Percentiles rank a stretch among this genome's conserved stretches.
Evolutionary conservation across 805 yeast species (phyloP).

Genomic region (Zygoascus bituminiphila): DNA sequence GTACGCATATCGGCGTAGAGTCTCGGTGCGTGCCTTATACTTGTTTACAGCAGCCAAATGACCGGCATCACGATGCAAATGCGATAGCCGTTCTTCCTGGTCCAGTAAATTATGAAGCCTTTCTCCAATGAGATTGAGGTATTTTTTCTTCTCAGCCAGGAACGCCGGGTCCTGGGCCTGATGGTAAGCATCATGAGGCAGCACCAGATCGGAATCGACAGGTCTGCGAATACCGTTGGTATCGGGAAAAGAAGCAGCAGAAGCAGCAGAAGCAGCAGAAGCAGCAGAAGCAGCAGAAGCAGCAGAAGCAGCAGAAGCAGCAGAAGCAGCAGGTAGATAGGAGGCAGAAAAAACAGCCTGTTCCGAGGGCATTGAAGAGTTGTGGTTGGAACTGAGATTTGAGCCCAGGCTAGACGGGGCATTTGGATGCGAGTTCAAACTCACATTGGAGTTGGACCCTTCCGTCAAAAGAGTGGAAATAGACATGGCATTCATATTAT

Average conservation of each 20-base stretch:
- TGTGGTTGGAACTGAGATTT: not conserved
- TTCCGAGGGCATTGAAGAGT: not conserved
- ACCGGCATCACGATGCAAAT: not conserved
- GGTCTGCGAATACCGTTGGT: too few relatives aligned
- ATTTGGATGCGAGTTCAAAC: not conserved
- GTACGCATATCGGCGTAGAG: slow-evolving; percentile 9
- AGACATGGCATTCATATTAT: not conserved
- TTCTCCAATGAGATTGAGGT: slow-evolving; percentile 7
- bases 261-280: not conserved
- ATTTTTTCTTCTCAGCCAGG: slow-evolving; percentile 12
- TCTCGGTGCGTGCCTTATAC: slow-evolving; percentile 4
- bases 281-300: not conserved
- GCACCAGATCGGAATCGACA: too few relatives aligned
- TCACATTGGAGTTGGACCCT: not conserved
- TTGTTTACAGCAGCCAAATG: slow-evolving; percentile 4
- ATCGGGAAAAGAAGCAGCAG: too few relatives aligned
- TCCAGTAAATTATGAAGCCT: slow-evolving; percentile 9
- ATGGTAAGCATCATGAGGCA: not conserved
- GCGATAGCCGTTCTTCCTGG: slow-evolving; percentile 1
- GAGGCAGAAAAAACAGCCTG: too few relatives aligned
- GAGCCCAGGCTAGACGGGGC: not conserved
- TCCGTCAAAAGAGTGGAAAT: not conserved
- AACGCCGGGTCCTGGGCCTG: slow-evolving; percentile 3
- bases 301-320: not conserved
- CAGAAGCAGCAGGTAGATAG: not conserved